Percentiles rank a stretch among this genome's conserved stretches.
Evolutionary conservation across 2,329 filamentous ascomycete species (phyloP).

Genomic region (Parascedosporium putredinis): DNA sequence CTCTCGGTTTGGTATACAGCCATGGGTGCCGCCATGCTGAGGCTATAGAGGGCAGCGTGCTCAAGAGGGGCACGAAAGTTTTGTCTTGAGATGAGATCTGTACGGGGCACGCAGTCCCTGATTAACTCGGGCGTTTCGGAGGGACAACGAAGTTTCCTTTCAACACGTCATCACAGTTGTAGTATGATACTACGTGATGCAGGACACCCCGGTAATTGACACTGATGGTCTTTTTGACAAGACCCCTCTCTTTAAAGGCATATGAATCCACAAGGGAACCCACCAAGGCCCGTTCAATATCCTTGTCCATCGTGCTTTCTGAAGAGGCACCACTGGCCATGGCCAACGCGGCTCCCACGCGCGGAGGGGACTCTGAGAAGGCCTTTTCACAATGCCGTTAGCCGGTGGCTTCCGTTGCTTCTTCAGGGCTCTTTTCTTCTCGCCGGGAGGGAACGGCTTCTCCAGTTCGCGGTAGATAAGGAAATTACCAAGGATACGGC

Average conservation of each 20-base stretch:
- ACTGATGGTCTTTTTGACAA: constrained; percentile 91
- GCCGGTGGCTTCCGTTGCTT: constrained; percentile 37
- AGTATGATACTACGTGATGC: constrained; percentile 85
- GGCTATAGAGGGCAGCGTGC: constrained; percentile 33
- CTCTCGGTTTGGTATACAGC: constrained; percentile 1
- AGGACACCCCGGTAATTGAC: constrained; percentile 62
- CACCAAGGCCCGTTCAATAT: constrained; percentile 40
- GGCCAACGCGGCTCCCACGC: neutral
- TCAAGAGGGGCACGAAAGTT: constrained; percentile 59
- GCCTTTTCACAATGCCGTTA: constrained; percentile 3
- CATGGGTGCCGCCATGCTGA: neutral
- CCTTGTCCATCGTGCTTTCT: constrained; percentile 15
- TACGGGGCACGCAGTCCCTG: constrained; percentile 39
- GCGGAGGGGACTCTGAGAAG: constrained; percentile 3
- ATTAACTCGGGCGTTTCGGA: constrained; percentile 29
- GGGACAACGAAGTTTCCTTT: constrained; percentile 47
- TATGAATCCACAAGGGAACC: constrained; percentile 87
- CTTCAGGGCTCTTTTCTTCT: constrained; percentile 78
- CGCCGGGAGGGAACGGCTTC: constrained; percentile 66
- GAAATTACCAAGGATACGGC: constrained; percentile 74
- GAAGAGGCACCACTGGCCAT: neutral
- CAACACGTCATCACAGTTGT: constrained; percentile 70
- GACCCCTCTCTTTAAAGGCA: constrained; percentile 68
- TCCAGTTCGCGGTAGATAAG: constrained; percentile 76
- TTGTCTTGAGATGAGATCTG: constrained; percentile 48